Base-by-base conservation (phyloP, 371 early-diverging fungal species). In the Mucor plumbeus region DNA sequence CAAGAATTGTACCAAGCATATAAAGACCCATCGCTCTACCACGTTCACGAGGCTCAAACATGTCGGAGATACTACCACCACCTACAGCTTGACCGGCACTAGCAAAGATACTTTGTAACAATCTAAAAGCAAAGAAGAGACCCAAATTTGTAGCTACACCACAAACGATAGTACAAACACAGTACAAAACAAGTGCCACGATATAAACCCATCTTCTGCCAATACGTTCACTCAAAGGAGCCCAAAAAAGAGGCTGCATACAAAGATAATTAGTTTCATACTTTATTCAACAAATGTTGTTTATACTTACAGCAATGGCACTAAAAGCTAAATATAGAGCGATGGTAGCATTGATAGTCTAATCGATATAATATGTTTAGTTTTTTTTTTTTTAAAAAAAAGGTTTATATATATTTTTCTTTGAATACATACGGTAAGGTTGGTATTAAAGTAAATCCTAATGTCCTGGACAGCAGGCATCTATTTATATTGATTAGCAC, bases 1-100 rank as follows among this genome's bases (percentile, higher is more conserved):
- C 87, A 14, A 86, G 55, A 53, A 84, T 64, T 8, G 83, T 78
- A 2, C 88, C 74, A 21, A 81, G 59, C 50, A 75, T 69, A 59
- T 70, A 81, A 1, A 78, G 64, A 38, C 77, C 70, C 73, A 78
- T 75, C 4, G 77, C 76, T 40, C 47, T 75, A 33, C 82, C 82
- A 13, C 77, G 73, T 55, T 76, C 77, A 11, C 62, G 63, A 4
- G 70, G 56, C 17, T 68, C 59, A 57, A 76, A 81, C 6, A 81
- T 40, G 59, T 81, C 82, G 15, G 79, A 67, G 8, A 76, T 72
- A 4, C 70, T 71, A 0, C 82, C 82, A 35, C 78, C 78, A 53
- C 81, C 81, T 6, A 81, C 63, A 19, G 77, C 73, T 57, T 69
- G 69, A 15, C 75, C 78, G 8, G 68, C 75, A 47, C 73, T 70